Base-by-base conservation (phyloP, 1,284 basidiomycete species). In the Schizopora paradoxa region DNA sequence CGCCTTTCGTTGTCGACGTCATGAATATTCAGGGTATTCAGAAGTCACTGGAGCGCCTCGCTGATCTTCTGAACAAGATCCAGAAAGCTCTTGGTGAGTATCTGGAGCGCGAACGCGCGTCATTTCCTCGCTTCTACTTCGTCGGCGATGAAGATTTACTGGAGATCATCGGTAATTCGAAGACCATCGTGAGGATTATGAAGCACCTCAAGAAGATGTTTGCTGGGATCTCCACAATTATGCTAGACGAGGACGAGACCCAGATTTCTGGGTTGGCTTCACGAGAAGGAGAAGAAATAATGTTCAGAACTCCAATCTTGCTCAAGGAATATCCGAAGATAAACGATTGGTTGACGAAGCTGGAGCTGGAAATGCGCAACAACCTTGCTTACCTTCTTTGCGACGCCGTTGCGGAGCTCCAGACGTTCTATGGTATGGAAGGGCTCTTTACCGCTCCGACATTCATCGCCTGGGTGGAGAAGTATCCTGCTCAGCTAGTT, bases 141-240 rank as follows among this genome's bases (percentile, higher is more conserved):
- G 94, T 99, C 46, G 96, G 96, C 59, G 96, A 99, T 67, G 97
- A 99, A 62, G 96, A 99, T 63, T 68, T 99, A 53, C 77, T 99
- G 51, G 96, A 99, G 66, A 99, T 99, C 59, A 97, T 99, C 52
- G 96, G 96, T 54, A 99, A 99, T 70, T 95, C 91, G 74, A 99
- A 98, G 67, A 96, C 99, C 60, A 95, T 98, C 53, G 69, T 91
- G 38, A 86, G 95, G 23, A 91, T 98, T 64, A 91, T 96, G 86
- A 98, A 98, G 61, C 96, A 99, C 66, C 76, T 99, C 53, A 97
- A 97, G 72, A 99, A 99, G 77, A 99, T 99, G 96, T 99, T 99
- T 65, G 96, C 96, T 5, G 96, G 97, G 31, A 86, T 99, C 37
- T 88, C 91, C 0, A 91, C 90, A 0, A 76, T 99, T 51, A 77